phyloP scores from a whole-genome alignment of 2,329 filamentous ascomycete species.

The Blastomyces emzantsi region DNA sequence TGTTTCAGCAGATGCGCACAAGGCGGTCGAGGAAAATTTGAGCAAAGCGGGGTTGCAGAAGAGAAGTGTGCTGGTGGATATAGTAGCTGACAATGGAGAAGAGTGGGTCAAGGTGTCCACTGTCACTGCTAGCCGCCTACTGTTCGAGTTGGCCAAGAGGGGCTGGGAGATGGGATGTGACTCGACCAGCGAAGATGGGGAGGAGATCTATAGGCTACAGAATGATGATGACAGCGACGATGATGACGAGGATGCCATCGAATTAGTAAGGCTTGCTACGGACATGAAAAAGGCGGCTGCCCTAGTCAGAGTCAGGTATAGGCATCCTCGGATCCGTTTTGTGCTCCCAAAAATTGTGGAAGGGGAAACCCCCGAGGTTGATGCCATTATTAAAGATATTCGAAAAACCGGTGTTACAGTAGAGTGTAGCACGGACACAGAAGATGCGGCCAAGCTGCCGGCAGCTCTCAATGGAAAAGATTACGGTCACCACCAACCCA shows the following conservation, averaged over 20 bases:
- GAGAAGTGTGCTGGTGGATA: conserved; percentile 52
- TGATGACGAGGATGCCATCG: conserved; percentile 48
- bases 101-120: conserved; percentile 63
- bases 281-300: conserved; percentile 50
- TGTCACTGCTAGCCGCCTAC: conserved; percentile 52
- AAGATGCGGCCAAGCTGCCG: conserved; percentile 1
- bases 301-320: conserved; percentile 50
- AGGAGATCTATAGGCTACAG: conserved; percentile 25
- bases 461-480: conserved; percentile 9
- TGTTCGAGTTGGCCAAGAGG: conserved; percentile 61
- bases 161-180: conserved; percentile 50
- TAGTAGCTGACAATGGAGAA: conserved; percentile 53
- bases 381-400: conserved; percentile 48
- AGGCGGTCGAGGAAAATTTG: conserved; percentile 12
- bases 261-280: conserved; percentile 52
- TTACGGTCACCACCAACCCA: not conserved
- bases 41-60: conserved; percentile 30
- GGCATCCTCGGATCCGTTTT: conserved; percentile 50
- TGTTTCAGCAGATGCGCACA: conserved; percentile 9
- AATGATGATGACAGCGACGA: conserved; percentile 33
- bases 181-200: conserved; percentile 38
- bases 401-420: conserved; percentile 41
- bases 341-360: conserved; percentile 51
- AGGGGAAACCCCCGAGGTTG: conserved; percentile 46
- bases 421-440: conserved; percentile 24